Evolutionary conservation across 2,329 filamentous ascomycete genomes (phyloP), one percentile per base, ranked within the genome.

Genomic region (Elsinoe arachidis): DNA sequence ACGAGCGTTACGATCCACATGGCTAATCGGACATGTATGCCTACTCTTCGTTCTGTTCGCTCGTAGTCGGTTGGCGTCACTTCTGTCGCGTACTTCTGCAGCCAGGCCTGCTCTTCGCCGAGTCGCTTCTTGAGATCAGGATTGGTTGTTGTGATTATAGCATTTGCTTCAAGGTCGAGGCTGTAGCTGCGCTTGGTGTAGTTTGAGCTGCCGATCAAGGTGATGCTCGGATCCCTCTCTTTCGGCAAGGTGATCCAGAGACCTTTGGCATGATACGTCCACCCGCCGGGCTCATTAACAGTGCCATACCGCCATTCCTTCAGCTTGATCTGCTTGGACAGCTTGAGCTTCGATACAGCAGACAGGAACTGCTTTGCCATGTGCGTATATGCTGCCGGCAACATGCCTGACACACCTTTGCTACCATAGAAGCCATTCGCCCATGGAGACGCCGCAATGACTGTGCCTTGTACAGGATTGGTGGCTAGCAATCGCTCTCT

Each of bases 261-360:
- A 0, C 93, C 93, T 72, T 99, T 99, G 49, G 93, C 93, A 66
- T 99, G 93, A 71, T 99, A 99, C 0, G 92, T 96, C 93, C 95
- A 99, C 0, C 90, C 92, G 1, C 78, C 88, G 0, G 87, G 84
- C 64, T 90, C 80, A 15, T 87, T 87, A 2, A 95, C 87, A 0
- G 84, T 88, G 7, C 93, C 93, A 46, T 80, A 79, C 5, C 86
- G 82, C 93, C 93, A 99, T 73, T 99, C 93, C 61, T 89, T 88
- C 3, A 99, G 76, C 2, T 81, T 73, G 26, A 96, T 86, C 9
- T 79, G 78, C 1, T 78, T 74, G 10, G 76, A 77, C 3, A 80
- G 72, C 1, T 79, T 77, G 6, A 76, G 75, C n/a, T 70, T 70
- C 0, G 74, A 69, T 1, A 86, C 82, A 5, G 78, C 79, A 43